phyloP scores from a whole-genome alignment of 106 monocot genomes.

The Hemerocallis citrina region DNA sequence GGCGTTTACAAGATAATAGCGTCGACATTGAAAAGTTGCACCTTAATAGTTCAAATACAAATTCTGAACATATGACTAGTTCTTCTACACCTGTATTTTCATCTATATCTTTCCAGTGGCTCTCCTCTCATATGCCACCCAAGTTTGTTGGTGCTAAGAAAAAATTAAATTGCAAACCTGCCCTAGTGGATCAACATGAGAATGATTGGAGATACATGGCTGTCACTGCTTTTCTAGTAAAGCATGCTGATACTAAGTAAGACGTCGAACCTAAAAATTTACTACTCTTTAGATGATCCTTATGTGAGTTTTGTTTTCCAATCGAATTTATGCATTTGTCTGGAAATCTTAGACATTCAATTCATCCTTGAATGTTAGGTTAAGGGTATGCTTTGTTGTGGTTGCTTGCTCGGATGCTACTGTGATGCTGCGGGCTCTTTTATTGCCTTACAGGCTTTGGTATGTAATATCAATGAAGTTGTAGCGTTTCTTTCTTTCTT shows the following conservation, averaged over 20 bases:
- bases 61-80: conserved; percentile 5
- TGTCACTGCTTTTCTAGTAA: conserved; percentile 86
- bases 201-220: conserved; percentile 99
- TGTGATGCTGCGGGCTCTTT: conserved; percentile 65
- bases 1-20: conserved; percentile 46
- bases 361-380: conserved; percentile 29
- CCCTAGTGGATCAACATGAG: conserved; percentile 33
- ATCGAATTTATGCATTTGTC: background rate
- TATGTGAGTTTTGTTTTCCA: background rate
- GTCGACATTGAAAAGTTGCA: conserved; percentile 1
- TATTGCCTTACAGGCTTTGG: conserved; percentile 80
- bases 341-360: background rate
- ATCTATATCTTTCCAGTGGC: conserved; percentile 72
- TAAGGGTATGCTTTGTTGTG: conserved; percentile 71
- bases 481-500: background rate
- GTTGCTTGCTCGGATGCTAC: conserved; percentile 96
- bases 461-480: conserved; percentile 16
- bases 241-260: conserved; percentile 42
- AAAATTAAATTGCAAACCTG: conserved; percentile 3
- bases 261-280: background rate
- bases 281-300: background rate
- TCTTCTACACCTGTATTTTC: conserved; percentile 6
- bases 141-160: conserved; percentile 17
- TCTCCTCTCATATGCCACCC: conserved; percentile 70
- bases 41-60: conserved; percentile 1